These are phyloP conservation scores for Tuber magnatum DNA, from an alignment of 495 filamentous ascomycete species.

Conservation along the genomic window DNA sequence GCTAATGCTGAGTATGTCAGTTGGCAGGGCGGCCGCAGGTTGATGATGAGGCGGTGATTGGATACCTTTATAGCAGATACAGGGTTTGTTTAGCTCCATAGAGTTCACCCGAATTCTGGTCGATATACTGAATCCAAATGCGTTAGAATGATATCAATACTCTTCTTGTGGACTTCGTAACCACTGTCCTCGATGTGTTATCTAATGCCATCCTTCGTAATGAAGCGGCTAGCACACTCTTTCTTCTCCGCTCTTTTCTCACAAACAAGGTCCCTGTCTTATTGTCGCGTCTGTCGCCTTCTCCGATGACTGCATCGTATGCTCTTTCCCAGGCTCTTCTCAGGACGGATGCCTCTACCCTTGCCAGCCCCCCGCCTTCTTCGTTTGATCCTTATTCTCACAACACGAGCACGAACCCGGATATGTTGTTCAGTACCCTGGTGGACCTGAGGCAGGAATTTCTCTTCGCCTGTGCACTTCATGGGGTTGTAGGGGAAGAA, in stretches of 20 bases:
- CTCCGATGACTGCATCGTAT: constrained; percentile 41
- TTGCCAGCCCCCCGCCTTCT: constrained; percentile 39
- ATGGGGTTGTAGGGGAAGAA: constrained; percentile 67
- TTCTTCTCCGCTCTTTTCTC: constrained; percentile 80
- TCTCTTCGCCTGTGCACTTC: constrained; percentile 80
- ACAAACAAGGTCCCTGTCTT: constrained; percentile 88
- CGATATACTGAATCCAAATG: constrained; percentile 16
- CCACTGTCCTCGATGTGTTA: constrained; percentile 80
- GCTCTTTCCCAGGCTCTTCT: constrained; percentile 38
- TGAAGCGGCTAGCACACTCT: constrained; percentile 62
- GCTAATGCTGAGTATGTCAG: constrained; percentile 44
- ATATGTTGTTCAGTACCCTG: constrained; percentile 33
- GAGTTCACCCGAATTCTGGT: not conserved
- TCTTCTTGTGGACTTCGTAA: constrained; percentile 72
- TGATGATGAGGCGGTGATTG: constrained; percentile 70
- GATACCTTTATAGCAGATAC: constrained; percentile 75
- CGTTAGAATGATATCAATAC: constrained; percentile 62
- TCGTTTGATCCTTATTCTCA: constrained; percentile 34
- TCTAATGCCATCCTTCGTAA: constrained; percentile 77
- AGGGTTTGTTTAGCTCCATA: constrained; percentile 47
- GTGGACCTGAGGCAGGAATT: constrained; percentile 73
- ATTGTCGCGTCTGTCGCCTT: constrained; percentile 55
- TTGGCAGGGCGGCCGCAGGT: constrained; percentile 73
- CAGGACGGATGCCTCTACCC: constrained; percentile 44
- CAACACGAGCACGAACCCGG: constrained; percentile 30